These are phyloP conservation scores for Agrocybe chaxingu DNA, from an alignment of 768 basidiomycete genomes.

Conservation along the genomic window DNA sequence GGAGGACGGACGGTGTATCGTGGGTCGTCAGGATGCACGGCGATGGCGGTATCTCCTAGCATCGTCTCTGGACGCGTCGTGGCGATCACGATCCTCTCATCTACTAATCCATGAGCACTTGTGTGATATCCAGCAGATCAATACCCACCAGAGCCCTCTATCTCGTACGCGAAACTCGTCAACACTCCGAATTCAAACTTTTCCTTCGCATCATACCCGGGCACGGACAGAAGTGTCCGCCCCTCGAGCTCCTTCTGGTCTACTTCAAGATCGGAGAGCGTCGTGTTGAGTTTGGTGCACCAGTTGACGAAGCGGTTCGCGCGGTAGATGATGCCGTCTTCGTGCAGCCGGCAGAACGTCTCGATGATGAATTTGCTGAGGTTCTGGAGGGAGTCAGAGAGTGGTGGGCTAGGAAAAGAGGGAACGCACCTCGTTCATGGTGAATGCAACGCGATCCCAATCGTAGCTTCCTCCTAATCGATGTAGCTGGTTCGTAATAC, in stretches of 20 bases:
- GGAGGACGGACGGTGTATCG: slow-evolving; percentile 65
- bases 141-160: slow-evolving; percentile 74
- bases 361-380: slow-evolving; percentile 88
- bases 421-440: slow-evolving; percentile 78
- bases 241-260: slow-evolving; percentile 89
- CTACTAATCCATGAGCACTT: slow-evolving; percentile 29
- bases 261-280: slow-evolving; percentile 97
- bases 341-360: slow-evolving; percentile 86
- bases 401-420: neutral
- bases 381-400: slow-evolving; percentile 31
- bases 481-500: slow-evolving; percentile 86
- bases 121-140: neutral
- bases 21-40: slow-evolving; percentile 90
- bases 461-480: slow-evolving; percentile 92
- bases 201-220: slow-evolving; percentile 94
- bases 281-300: slow-evolving; percentile 95
- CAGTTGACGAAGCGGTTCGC: slow-evolving; percentile 97
- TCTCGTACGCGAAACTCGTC: slow-evolving; percentile 91
- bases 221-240: slow-evolving; percentile 82
- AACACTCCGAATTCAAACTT: slow-evolving; percentile 96
- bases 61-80: slow-evolving; percentile 99
- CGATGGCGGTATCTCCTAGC: slow-evolving; percentile 96
- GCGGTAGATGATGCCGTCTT: slow-evolving; percentile 90
- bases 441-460: slow-evolving; percentile 93
- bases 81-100: slow-evolving; percentile 89